Base-by-base conservation (phyloP, 1,139 yeast genomes). In the Wickerhamiella infanticola region DNA sequence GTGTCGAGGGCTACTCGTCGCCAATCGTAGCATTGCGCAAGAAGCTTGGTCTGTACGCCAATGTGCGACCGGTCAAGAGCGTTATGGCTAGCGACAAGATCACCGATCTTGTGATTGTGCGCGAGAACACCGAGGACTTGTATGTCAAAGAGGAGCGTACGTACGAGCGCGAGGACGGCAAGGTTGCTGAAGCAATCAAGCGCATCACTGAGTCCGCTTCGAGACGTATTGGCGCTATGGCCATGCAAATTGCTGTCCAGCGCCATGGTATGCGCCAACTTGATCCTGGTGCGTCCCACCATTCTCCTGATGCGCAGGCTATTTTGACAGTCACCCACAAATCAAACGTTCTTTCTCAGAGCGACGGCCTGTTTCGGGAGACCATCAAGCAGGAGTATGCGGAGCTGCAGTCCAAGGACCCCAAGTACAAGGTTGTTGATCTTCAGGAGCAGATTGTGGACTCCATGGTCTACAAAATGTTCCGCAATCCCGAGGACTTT, bases 401-500 rank as follows among this genome's bases (percentile, higher is more conserved):
- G 55, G 72, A 76, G 49, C 74, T 79, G 67, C 67, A 69, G 48
- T 77, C 69, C 48, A 56, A 51, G 26, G 54, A 55, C 45, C 53
- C 56, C 38, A 49, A 57, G 45, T 60, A 56, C 47, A 70, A 70
- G 27, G 62, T 73, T 37, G 70, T 86, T 48, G 73, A 69, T 41
- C 74, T 85, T 66, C 83, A 83, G 63, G 98, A 90, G 69, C 98
- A 90, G 71, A 88, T 90, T 62, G 97, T 90, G 44, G 98, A 90
- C 70, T 86, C 97, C 26, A 90, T 93, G 98, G 98, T 90, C 49
- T 90, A 90, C 77, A 77, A 95, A 65, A 77, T 90, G 88, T 90
- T 90, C 78, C 79, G 96, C 67, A 96, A 90, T 66, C 98, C 98
- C 45, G 88, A 86, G 62, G 79, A 82, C 63, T 90, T 90, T 59